These are phyloP conservation scores for Melaleuca quinquenervia DNA, from an alignment of 345 rosid genomes.

Conservation along the genomic window DNA sequence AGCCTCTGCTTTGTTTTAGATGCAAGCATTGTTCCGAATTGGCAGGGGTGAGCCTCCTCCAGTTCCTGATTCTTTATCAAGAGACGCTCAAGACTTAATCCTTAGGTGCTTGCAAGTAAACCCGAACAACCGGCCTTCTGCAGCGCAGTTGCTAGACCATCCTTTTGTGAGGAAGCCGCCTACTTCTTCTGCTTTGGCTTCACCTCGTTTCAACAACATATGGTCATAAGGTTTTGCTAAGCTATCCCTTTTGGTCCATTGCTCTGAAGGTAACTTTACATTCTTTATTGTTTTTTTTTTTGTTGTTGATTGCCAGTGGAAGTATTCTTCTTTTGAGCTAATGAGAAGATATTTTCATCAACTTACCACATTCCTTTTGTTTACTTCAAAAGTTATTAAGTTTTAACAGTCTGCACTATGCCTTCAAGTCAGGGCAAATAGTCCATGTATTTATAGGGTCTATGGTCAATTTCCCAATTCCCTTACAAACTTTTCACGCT, in stretches of 20 bases:
- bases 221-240: neutral
- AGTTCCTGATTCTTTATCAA: neutral
- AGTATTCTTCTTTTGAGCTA: neutral
- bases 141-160: conserved; percentile 2
- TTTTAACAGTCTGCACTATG: neutral
- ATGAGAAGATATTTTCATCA: neutral
- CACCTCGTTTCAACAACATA: neutral
- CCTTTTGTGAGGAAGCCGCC: conserved; percentile 5
- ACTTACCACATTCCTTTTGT: neutral
- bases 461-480: neutral
- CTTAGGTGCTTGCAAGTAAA: conserved; percentile 1
- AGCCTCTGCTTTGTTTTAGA: neutral
- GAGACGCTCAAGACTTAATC: conserved; percentile 2
- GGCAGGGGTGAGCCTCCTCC: neutral
- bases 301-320: neutral
- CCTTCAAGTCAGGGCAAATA: neutral
- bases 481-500: neutral
- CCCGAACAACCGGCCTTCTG: neutral
- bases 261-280: neutral
- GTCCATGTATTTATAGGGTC: neutral
- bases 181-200: neutral
- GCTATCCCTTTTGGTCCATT: neutral
- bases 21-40: conserved; percentile 1
- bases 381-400: neutral
- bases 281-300: neutral